A percentile compares a stretch with the other conserved stretches of the same genome.
Evolutionary conservation across 2,329 filamentous ascomycete species (phyloP).

Genomic region (Exophiala sideris): DNA sequence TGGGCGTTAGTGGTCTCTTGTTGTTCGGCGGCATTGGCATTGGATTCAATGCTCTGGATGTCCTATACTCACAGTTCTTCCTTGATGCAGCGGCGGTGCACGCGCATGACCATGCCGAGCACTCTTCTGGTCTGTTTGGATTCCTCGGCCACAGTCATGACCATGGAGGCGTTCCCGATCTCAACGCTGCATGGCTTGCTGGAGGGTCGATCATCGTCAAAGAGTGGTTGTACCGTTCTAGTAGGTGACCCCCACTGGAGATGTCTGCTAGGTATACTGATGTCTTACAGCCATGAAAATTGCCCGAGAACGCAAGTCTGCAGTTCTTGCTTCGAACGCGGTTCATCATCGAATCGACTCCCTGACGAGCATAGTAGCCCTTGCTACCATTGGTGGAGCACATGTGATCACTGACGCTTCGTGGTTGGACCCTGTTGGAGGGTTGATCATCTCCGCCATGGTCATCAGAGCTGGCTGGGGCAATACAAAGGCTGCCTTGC

Average conservation of each 20-base stretch:
- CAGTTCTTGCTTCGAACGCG: conserved; percentile 91
- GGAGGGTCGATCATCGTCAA: conserved; percentile 86
- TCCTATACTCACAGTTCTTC: conserved; percentile 70
- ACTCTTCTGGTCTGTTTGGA: conserved; percentile 51
- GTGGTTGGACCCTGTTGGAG: conserved; percentile 93
- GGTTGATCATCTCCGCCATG: conserved; percentile 86
- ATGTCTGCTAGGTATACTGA: conserved; percentile 12
- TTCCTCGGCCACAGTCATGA: conserved; percentile 58
- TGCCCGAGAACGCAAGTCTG: conserved; percentile 88
- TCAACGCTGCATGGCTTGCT: conserved; percentile 94
- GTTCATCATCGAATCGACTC: conserved; percentile 96
- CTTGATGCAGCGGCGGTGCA: conserved; percentile 59
- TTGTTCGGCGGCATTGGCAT: conserved; percentile 88
- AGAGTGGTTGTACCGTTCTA: conserved; percentile 95
- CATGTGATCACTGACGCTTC: conserved; percentile 80
- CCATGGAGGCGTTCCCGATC: conserved; percentile 68
- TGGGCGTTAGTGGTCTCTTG: conserved; percentile 89
- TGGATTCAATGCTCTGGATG: conserved; percentile 71
- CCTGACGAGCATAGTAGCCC: conserved; percentile 87
- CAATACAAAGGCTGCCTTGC: conserved; percentile 77
- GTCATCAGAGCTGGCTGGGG: conserved; percentile 85
- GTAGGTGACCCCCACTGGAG: conserved; percentile 54
- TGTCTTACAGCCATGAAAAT: conserved; percentile 77
- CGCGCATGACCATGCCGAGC: conserved; percentile 39
- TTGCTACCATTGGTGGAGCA: conserved; percentile 82